phyloP scores from a whole-genome alignment of 805 yeast species.

The Ogataea kodamae region DNA sequence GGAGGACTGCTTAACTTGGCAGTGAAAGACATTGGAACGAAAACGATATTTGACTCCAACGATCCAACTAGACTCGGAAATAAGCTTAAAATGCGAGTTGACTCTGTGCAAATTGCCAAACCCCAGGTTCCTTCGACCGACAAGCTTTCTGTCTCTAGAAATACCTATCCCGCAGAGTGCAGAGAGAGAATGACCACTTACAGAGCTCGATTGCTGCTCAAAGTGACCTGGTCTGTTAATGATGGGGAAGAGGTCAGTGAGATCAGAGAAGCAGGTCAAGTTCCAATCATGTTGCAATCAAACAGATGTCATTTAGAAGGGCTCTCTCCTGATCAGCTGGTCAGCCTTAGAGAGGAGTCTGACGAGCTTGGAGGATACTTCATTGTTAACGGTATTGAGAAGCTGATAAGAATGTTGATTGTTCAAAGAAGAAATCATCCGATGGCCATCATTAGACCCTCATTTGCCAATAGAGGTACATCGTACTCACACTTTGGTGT shows the following conservation, averaged over 20 bases:
- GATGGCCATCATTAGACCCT: conserved; percentile 94
- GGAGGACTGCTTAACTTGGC: conserved; percentile 85
- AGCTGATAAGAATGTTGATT: conserved; percentile 92
- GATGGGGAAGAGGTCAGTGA: conserved; percentile 80
- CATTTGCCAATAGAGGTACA: conserved; percentile 92
- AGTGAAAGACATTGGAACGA: conserved; percentile 83
- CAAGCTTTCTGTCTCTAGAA: conserved; percentile 71
- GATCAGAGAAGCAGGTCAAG: conserved; percentile 83
- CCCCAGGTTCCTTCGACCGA: conserved; percentile 74
- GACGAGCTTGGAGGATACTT: conserved; percentile 98
- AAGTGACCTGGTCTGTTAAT: conserved; percentile 82
- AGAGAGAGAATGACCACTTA: conserved; percentile 88
- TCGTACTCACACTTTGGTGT: conserved; percentile 86
- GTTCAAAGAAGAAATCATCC: conserved; percentile 98
- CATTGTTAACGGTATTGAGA: conserved; percentile 94
- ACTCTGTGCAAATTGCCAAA: conserved; percentile 79
- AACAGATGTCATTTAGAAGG: conserved; percentile 90
- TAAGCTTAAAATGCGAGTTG: conserved; percentile 80
- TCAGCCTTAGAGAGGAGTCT: conserved; percentile 76
- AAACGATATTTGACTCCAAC: conserved; percentile 78
- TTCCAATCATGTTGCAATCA: conserved; percentile 87
- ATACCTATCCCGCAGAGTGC: conserved; percentile 79
- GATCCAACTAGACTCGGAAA: conserved; percentile 75
- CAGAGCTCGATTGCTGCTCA: conserved; percentile 71
- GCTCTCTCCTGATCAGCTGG: conserved; percentile 78